Evolutionary conservation across 306 rosid species (phyloP).

Genomic region (Ochetophila trinervis): DNA sequence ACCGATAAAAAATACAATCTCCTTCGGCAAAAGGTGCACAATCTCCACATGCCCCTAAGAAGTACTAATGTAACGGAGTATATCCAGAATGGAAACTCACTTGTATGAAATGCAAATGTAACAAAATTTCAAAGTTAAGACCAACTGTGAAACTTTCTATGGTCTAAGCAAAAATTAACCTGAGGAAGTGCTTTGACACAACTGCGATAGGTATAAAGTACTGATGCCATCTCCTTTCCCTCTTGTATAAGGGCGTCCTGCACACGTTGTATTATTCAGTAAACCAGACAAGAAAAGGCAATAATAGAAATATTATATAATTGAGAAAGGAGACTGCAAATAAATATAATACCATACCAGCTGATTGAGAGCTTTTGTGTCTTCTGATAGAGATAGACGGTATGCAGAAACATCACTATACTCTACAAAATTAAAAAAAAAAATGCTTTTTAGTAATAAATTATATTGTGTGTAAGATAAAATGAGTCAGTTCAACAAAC

Average conservation of each 20-base stretch:
- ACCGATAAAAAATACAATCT: too few species aligned
- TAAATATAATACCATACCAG: slow-evolving; percentile 49
- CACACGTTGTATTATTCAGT: slow-evolving; percentile 22
- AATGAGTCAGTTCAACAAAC: neutral
- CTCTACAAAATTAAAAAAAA: slow-evolving; percentile 49
- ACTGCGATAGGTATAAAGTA: slow-evolving; percentile 94
- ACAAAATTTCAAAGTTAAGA: too few species aligned
- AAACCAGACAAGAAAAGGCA: slow-evolving; percentile 4
- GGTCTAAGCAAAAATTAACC: slow-evolving; percentile 45
- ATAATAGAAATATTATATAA: neutral
- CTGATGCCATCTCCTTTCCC: slow-evolving; percentile 95
- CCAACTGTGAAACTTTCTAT: neutral
- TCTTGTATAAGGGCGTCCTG: slow-evolving; percentile 81
- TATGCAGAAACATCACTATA: slow-evolving; percentile 88
- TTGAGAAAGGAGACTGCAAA: neutral
- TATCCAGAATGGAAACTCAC: too few species aligned
- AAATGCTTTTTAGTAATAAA: neutral
- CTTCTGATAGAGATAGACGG: slow-evolving; percentile 91
- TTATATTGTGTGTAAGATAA: neutral
- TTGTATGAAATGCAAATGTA: too few species aligned
- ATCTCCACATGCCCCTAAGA: too few species aligned
- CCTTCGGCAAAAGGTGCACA: too few species aligned
- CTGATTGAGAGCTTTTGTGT: slow-evolving; percentile 94
- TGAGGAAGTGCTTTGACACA: slow-evolving; percentile 99
- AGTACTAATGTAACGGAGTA: too few species aligned